A percentile compares a stretch with the other conserved stretches of the same genome.
phyloP scores from a whole-genome alignment of 2,329 filamentous ascomycete species.

The Trematosphaeria pertusa region DNA sequence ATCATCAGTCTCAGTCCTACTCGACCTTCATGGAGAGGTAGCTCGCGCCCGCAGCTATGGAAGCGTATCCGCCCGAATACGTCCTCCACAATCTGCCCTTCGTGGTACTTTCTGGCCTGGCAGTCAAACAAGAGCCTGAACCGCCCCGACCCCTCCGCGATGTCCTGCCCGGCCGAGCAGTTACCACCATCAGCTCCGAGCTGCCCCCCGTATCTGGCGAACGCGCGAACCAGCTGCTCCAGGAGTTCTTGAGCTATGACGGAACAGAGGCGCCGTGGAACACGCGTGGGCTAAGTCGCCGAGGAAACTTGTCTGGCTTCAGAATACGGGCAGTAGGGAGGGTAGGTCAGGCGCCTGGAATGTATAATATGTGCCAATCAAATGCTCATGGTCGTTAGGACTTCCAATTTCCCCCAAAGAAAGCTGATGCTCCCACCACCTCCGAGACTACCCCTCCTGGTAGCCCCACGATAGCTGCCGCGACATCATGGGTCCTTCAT shows the following conservation, averaged over 20 bases:
- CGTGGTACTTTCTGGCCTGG: constrained; percentile 80
- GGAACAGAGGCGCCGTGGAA: constrained; percentile 72
- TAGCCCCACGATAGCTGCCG: constrained; percentile 60
- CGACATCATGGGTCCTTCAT: constrained; percentile 67
- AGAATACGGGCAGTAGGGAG: constrained; percentile 77
- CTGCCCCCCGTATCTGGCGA: constrained; percentile 70
- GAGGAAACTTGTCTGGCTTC: constrained; percentile 62
- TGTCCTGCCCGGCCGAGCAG: constrained; percentile 53
- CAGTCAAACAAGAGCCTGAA: constrained; percentile 35
- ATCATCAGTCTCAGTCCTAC: too few relatives aligned
- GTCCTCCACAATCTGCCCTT: constrained; percentile 87
- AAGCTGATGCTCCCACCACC: constrained; percentile 65
- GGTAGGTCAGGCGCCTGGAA: constrained; percentile 66
- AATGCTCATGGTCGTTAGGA: constrained; percentile 48
- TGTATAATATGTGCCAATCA: constrained; percentile 7
- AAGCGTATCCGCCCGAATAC: constrained; percentile 80
- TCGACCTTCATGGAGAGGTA: constrained; percentile 42
- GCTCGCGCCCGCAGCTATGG: constrained; percentile 62
- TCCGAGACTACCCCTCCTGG: constrained; percentile 59
- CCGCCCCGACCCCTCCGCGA: constrained; percentile 55
- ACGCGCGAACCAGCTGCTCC: constrained; percentile 69
- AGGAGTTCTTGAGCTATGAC: constrained; percentile 71
- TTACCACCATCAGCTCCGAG: constrained; percentile 72
- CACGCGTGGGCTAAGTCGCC: constrained; percentile 58
- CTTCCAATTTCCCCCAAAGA: constrained; percentile 66